These are phyloP conservation scores for Pisolithus thermaeus DNA, from an alignment of 1,284 basidiomycete genomes.

Conservation along the genomic window DNA sequence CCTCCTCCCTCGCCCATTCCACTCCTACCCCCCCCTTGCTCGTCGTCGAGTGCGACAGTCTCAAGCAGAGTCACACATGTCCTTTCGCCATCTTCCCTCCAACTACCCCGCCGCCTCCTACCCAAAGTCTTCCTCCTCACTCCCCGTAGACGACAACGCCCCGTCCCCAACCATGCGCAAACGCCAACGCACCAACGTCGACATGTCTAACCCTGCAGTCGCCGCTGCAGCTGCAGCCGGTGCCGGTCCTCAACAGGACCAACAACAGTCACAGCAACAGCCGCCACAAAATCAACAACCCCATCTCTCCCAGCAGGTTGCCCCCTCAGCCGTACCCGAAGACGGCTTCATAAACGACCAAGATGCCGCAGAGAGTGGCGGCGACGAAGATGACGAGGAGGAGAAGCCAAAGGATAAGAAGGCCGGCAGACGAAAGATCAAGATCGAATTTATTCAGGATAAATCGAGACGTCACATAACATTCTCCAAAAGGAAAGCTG, in stretches of 20 bases:
- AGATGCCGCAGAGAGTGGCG: conserved; percentile 64
- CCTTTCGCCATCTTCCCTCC: conserved; percentile 36
- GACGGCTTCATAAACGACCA: conserved; percentile 77
- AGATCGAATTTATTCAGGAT: conserved; percentile 99
- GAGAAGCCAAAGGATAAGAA: conserved; percentile 78
- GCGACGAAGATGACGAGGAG: conserved; percentile 75
- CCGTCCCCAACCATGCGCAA: conserved; percentile 58
- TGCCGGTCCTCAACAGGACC: conserved; percentile 37
- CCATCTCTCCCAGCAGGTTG: conserved; percentile 29
- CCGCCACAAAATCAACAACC: conserved; percentile 24
- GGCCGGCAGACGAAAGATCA: conserved; percentile 95
- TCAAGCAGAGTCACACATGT: conserved; percentile 32
- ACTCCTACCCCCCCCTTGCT: conserved; percentile 1
- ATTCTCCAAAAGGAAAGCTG: conserved; percentile 99
- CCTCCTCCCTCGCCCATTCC: no score
- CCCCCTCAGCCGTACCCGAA: conserved; percentile 37
- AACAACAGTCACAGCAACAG: conserved; percentile 26
- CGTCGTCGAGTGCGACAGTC: conserved; percentile 8
- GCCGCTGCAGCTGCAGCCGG: conserved; percentile 23
- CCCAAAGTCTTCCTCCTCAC: conserved; percentile 31
- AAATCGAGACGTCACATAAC: conserved; percentile 99
- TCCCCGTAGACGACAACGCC: conserved; percentile 31
- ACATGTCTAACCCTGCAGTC: conserved; percentile 38
- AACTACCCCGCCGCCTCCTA: conserved; percentile 30
- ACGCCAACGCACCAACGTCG: conserved; percentile 50